These are phyloP conservation scores for Clarireedia monteithiana DNA, from an alignment of 2,329 filamentous ascomycete genomes.

Conservation along the genomic window DNA sequence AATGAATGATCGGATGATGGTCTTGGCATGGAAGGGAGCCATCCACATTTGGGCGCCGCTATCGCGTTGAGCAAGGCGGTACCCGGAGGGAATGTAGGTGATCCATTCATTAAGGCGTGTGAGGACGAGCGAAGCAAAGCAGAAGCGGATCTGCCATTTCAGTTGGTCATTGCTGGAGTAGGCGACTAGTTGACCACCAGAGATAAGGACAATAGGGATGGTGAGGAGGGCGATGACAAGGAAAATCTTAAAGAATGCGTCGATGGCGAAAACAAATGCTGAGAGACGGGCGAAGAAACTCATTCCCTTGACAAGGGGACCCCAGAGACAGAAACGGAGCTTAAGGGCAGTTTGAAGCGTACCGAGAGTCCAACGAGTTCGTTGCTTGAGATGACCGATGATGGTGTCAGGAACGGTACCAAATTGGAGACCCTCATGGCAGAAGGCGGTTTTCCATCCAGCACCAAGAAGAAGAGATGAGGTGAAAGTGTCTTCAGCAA, in stretches of 20 bases:
- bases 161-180: conserved; percentile 45
- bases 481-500: conserved; percentile 53
- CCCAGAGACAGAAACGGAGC: conserved; percentile 52
- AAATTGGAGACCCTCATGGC: conserved; percentile 52
- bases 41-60: conserved; percentile 53
- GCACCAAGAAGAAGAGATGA: conserved; percentile 50
- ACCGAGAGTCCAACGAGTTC: conserved; percentile 39
- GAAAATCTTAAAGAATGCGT: conserved; percentile 49
- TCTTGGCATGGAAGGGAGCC: conserved; percentile 52
- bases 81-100: conserved; percentile 52
- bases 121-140: conserved; percentile 42
- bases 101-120: conserved; percentile 50
- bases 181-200: conserved; percentile 49
- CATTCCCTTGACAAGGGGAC: conserved; percentile 45
- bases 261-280: conserved; percentile 48
- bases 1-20: conserved; percentile 49
- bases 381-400: conserved; percentile 47
- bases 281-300: conserved; percentile 49
- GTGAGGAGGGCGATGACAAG: conserved; percentile 47
- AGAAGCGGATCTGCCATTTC: conserved; percentile 49
- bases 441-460: conserved; percentile 55
- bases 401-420: conserved; percentile 52
- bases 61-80: conserved; percentile 50
- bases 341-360: conserved; percentile 49
- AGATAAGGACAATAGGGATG: conserved; percentile 50